These are phyloP conservation scores for Magnusiomyces clavatus DNA, from an alignment of 1,139 yeast genomes.

Conservation along the genomic window DNA sequence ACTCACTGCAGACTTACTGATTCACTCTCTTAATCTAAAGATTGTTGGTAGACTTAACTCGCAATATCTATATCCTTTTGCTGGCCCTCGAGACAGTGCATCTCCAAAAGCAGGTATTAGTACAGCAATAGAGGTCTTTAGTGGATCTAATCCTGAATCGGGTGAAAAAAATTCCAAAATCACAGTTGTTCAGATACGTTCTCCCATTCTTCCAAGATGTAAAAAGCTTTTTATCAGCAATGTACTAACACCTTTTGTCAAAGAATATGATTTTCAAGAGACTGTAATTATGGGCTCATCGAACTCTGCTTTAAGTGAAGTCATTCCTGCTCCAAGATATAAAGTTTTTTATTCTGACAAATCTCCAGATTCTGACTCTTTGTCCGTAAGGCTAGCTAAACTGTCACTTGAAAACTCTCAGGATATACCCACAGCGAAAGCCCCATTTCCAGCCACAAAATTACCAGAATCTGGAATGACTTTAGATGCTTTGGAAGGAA, in stretches of 20 bases:
- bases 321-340: slow-evolving; percentile 12
- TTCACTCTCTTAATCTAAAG: slow-evolving; percentile 50
- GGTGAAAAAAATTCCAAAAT: slow-evolving; percentile 20
- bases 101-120: slow-evolving; percentile 38
- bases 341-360: slow-evolving; percentile 6
- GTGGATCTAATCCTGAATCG: not conserved
- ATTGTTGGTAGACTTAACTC: slow-evolving; percentile 53
- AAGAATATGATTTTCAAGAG: slow-evolving; percentile 35
- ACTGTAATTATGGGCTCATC: slow-evolving; percentile 62
- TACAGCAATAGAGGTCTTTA: slow-evolving; percentile 47
- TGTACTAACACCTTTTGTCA: slow-evolving; percentile 46
- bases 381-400: slow-evolving; percentile 19
- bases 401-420: slow-evolving; percentile 15
- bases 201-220: slow-evolving; percentile 72
- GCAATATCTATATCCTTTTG: slow-evolving; percentile 66
- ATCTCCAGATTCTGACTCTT: slow-evolving; percentile 2
- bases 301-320: slow-evolving; percentile 41
- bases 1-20: slow-evolving; percentile 61
- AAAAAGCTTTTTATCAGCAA: slow-evolving; percentile 45
- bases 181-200: slow-evolving; percentile 67
- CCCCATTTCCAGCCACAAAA: slow-evolving; percentile 7
- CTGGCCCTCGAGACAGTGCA: slow-evolving; percentile 62
- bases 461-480: slow-evolving; percentile 30
- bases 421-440: slow-evolving; percentile 9
- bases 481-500: slow-evolving; percentile 20